phyloP scores from a whole-genome alignment of 2,329 filamentous ascomycete species.

The Colletotrichum eremochloae region DNA sequence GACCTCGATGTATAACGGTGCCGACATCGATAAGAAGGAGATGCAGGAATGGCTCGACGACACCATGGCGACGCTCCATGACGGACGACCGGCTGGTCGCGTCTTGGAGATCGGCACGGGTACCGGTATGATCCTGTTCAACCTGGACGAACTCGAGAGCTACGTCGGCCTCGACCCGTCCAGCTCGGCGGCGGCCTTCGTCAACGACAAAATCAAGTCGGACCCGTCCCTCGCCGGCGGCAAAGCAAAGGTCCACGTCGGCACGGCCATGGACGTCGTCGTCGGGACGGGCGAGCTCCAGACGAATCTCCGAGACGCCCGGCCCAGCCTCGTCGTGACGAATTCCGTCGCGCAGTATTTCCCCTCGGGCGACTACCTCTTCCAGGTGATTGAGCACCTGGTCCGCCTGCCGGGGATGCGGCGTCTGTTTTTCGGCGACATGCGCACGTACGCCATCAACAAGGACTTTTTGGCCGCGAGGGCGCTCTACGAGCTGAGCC shows the following conservation, averaged over 20 bases:
- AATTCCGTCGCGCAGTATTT: conserved; percentile 50
- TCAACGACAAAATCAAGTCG: conserved; percentile 35
- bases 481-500: conserved; percentile 18
- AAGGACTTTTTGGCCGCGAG: conserved; percentile 41
- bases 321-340: conserved; percentile 7
- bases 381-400: conserved; percentile 40
- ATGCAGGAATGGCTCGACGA: conserved; percentile 53
- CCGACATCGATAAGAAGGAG: conserved; percentile 45
- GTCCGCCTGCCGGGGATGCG: conserved; percentile 3
- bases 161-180: conserved; percentile 50
- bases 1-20: conserved; percentile 51
- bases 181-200: conserved; percentile 43
- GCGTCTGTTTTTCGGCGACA: conserved; percentile 44
- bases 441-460: conserved; percentile 42
- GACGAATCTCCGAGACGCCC: no score
- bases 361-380: conserved; percentile 45
- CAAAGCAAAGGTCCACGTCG: conserved; percentile 43
- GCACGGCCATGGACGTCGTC: conserved; percentile 42
- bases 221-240: conserved; percentile 22
- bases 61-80: conserved; percentile 44
- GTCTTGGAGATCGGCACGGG: conserved; percentile 50
- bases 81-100: conserved; percentile 4
- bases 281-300: no score
- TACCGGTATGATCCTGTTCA: conserved; percentile 51
- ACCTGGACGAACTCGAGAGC: conserved; percentile 43